A percentile compares a stretch with the other conserved stretches of the same genome.
These are phyloP conservation scores for Pisolithus thermaeus DNA, from an alignment of 1,284 basidiomycete genomes.

Conservation along the genomic window DNA sequence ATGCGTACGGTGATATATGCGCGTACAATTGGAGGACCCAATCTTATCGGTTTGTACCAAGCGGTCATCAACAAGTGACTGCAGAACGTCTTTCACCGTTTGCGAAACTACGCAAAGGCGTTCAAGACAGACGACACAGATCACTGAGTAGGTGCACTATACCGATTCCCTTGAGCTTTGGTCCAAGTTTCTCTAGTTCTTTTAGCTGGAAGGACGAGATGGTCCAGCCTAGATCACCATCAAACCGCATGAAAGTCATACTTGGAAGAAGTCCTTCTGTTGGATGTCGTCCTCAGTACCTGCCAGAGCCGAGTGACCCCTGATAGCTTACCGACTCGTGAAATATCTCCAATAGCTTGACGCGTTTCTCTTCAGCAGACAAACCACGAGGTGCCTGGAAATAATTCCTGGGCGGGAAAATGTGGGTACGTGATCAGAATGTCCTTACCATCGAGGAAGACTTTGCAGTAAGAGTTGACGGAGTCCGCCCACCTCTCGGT, in stretches of 20 bases:
- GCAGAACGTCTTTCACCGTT: conserved; percentile 82
- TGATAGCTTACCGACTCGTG: conserved; percentile 67
- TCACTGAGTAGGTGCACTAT: conserved; percentile 9
- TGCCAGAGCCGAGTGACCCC: neutral
- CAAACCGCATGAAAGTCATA: conserved; percentile 1
- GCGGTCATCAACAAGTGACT: conserved; percentile 78
- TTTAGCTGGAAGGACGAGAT: conserved; percentile 50
- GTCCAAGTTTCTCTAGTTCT: conserved; percentile 80
- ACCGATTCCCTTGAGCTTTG: conserved; percentile 88
- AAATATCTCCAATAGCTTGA: conserved; percentile 81
- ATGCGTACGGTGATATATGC: conserved; percentile 2
- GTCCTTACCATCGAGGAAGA: conserved; percentile 3
- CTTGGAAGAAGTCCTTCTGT: conserved; percentile 85
- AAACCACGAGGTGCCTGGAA: conserved; percentile 68
- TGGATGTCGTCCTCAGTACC: conserved; percentile 2
- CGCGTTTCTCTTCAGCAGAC: conserved; percentile 75
- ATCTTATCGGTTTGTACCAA: conserved; percentile 85
- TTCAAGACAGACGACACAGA: neutral
- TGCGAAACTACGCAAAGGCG: conserved; percentile 57
- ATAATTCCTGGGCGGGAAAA: neutral
- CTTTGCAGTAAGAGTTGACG: too few species aligned
- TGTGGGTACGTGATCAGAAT: neutral
- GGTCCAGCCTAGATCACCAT: neutral
- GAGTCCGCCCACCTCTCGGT: too few species aligned
- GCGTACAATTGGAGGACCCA: conserved; percentile 83